Percentiles rank a stretch among this genome's conserved stretches.
Evolutionary conservation across 192 early-diverging fungal species (phyloP).

Genomic region (Backusella tarrabulga): DNA sequence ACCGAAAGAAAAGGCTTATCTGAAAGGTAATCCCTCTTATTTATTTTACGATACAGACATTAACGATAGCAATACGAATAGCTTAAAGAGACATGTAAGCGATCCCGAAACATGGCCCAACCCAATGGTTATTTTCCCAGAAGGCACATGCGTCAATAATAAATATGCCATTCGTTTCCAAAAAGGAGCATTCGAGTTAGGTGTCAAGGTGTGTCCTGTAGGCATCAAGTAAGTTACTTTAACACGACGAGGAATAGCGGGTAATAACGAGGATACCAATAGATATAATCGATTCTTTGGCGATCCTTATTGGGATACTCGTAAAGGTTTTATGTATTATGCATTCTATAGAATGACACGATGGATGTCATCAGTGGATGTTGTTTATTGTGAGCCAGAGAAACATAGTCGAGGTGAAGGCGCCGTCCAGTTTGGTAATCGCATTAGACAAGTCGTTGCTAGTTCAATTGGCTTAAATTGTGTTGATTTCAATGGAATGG

Average conservation of each 20-base stretch:
- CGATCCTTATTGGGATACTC: constrained; percentile 27
- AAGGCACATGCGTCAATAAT: constrained; percentile 34
- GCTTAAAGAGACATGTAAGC: constrained; percentile 21
- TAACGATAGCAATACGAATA: not conserved
- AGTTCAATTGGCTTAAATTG: constrained; percentile 3
- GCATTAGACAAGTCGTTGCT: constrained; percentile 12
- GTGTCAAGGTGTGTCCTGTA: constrained; percentile 28
- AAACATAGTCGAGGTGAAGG: not conserved
- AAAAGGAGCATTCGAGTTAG: constrained; percentile 30
- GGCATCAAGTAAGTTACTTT: constrained; percentile 17
- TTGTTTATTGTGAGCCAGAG: constrained; percentile 17
- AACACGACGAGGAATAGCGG: not conserved
- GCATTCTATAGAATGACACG: constrained; percentile 29
- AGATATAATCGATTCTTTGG: constrained; percentile 18
- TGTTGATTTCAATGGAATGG: constrained; percentile 26
- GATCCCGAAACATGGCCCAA: constrained; percentile 21
- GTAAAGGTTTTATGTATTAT: constrained; percentile 32
- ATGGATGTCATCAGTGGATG: constrained; percentile 22
- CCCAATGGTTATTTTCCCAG: constrained; percentile 33
- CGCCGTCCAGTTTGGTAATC: constrained; percentile 6
- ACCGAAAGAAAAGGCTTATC: constrained; percentile 15
- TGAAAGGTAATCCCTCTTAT: not conserved
- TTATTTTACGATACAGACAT: not conserved
- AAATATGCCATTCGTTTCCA: constrained; percentile 27
- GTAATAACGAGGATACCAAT: not conserved